Evolutionary conservation across 2,329 filamentous ascomycete genomes (phyloP).

Genomic region (Piedraia hortae): DNA sequence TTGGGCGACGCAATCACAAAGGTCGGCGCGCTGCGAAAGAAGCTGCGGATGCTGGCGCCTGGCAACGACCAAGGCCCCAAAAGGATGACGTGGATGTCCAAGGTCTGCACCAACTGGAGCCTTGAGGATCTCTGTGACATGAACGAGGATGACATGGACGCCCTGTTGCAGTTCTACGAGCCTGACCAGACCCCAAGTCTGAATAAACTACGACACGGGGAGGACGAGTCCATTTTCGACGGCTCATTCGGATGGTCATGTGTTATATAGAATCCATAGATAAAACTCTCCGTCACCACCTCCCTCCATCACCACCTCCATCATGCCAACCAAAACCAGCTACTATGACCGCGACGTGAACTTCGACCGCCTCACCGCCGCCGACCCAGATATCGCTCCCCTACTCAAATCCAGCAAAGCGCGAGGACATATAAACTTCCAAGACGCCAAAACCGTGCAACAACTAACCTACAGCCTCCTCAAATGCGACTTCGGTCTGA

Average conservation of each 20-base stretch:
- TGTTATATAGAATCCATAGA: too few species aligned
- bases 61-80: slow-evolving; percentile 46
- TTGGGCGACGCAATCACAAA: slow-evolving; percentile 65
- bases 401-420: slow-evolving; percentile 14
- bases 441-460: slow-evolving; percentile 44
- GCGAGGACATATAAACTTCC: slow-evolving; percentile 41
- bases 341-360: slow-evolving; percentile 34
- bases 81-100: slow-evolving; percentile 87
- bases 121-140: slow-evolving; percentile 65
- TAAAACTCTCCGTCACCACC: too few species aligned
- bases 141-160: slow-evolving; percentile 56
- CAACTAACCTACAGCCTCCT: slow-evolving; percentile 54
- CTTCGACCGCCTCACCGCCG: slow-evolving; percentile 31
- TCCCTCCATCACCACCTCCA: too few species aligned
- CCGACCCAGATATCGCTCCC: slow-evolving; percentile 31
- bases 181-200: slow-evolving; percentile 18
- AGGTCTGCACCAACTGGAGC: slow-evolving; percentile 64
- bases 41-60: slow-evolving; percentile 52
- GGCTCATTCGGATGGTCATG: slow-evolving; percentile 20
- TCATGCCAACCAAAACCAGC: too few species aligned
- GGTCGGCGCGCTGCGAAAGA: slow-evolving; percentile 53
- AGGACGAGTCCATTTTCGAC: slow-evolving; percentile 17
- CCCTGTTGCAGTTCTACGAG: slow-evolving; percentile 48
- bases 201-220: slow-evolving; percentile 15
- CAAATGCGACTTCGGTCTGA: slow-evolving; percentile 43